Conservation (phyloP, 805 yeast genomes). For the Candida krabiensis region DNA sequence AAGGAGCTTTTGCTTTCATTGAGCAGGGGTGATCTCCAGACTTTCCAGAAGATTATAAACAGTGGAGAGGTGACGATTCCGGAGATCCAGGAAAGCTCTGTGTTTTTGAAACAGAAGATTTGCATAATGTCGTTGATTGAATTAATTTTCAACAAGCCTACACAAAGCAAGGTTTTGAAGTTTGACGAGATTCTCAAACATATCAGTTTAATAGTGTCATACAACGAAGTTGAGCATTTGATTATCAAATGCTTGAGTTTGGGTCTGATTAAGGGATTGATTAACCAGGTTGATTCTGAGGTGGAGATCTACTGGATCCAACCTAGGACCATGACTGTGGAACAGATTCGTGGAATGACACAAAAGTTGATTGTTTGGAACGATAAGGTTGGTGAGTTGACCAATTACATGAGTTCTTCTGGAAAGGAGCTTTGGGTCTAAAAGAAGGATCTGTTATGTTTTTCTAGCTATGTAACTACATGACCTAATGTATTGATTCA, state of each 20-base stretch:
- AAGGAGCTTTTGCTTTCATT: conserved; percentile 66
- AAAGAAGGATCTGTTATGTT: background rate
- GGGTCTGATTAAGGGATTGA: conserved; percentile 81
- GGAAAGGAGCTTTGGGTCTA: conserved; percentile 68
- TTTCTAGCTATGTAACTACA: background rate
- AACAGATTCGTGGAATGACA: conserved; percentile 77
- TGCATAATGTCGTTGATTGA: conserved; percentile 91
- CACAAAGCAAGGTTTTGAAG: conserved; percentile 69
- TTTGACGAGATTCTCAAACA: conserved; percentile 68
- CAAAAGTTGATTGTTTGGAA: conserved; percentile 79
- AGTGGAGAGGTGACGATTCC: conserved; percentile 15
- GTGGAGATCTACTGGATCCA: conserved; percentile 92
- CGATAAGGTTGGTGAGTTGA: conserved; percentile 64
- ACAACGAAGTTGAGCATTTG: conserved; percentile 82
- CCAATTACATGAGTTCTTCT: conserved; percentile 54
- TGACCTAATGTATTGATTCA: too few relatives aligned
- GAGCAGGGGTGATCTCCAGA: conserved; percentile 73
- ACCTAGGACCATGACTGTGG: conserved; percentile 84
- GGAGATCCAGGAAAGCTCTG: conserved; percentile 51
- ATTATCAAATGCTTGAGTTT: conserved; percentile 89
- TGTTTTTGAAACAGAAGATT: conserved; percentile 83
- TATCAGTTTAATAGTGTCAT: conserved; percentile 61
- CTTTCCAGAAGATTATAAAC: conserved; percentile 49
- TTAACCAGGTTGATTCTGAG: conserved; percentile 80
- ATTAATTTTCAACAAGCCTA: conserved; percentile 73